Conservation (phyloP, 495 filamentous ascomycete species). For the Talaromyces wortmannii region DNA sequence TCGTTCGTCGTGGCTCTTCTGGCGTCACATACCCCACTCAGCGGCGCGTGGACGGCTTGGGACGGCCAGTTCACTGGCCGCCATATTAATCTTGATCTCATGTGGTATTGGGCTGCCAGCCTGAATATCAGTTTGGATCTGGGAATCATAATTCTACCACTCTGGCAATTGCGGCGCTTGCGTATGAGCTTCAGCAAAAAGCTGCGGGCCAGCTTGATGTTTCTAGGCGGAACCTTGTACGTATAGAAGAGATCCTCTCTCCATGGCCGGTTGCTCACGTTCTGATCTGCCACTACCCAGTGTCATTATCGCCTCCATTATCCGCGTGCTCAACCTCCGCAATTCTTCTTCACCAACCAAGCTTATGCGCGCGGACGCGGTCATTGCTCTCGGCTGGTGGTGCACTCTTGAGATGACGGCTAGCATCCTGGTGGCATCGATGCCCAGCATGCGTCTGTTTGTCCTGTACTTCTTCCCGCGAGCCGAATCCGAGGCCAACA, state of each 20-base stretch:
- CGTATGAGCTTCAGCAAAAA: constrained; percentile 17
- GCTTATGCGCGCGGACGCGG: not conserved
- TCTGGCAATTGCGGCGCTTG: constrained; percentile 24
- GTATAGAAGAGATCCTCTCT: not conserved
- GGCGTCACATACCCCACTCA: not conserved
- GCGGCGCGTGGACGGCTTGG: constrained; percentile 14
- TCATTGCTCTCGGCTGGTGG: not conserved
- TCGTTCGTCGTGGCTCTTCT: not conserved
- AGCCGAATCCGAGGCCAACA: not conserved
- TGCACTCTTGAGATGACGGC: not conserved
- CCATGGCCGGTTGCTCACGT: not conserved
- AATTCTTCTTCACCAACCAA: not conserved
- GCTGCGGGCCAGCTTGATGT: not conserved
- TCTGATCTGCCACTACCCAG: not conserved
- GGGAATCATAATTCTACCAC: constrained; percentile 26
- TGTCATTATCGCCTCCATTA: not conserved
- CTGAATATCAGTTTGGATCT: constrained; percentile 31
- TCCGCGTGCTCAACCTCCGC: not conserved
- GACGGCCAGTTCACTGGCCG: constrained; percentile 15
- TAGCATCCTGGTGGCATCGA: not conserved
- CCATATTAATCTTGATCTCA: constrained; percentile 18
- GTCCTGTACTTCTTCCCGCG: not conserved
- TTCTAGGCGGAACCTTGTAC: not conserved
- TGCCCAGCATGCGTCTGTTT: not conserved
- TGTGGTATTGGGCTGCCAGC: constrained; percentile 21